Evolutionary conservation across 345 rosid genomes (phyloP), one percentile per base, ranked within the genome.

Genomic region (Citrus glauca): DNA sequence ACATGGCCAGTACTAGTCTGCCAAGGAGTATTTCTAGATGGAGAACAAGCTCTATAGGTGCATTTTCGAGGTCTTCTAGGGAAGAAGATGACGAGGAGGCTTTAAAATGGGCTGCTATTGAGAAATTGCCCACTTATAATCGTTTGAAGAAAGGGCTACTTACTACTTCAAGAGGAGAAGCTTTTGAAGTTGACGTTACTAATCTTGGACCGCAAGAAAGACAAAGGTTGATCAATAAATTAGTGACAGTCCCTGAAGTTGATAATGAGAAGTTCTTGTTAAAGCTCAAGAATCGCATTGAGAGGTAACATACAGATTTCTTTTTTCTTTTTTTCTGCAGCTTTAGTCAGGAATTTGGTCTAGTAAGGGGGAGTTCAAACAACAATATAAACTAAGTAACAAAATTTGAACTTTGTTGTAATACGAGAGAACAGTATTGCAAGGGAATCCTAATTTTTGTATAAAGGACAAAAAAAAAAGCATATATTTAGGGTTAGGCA

Each of bases 1-100:
- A 56, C 60, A 56, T 17, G n/a, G 62, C 62, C 11, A 57, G 11
- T 7, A 57, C 8, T 22, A n/a, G 62, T 22, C 24, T 57, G 10
- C 14, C 1, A 0, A 40, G 70, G 9, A 66, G 70, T 35, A 4
- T 3, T 66, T 66, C 48, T 22, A 19, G n/a, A n/a, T 35, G 83
- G 87, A 85, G 87, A 78, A 82, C 78, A 80, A 81, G 59, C 27
- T 79, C 83, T 13, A 48, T 22, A 13, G 92, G 89, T 17, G 86
- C 74, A 3, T 93, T 91, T 77, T 89, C 94, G 13, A 81, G 80
- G 65, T 93, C 97, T 5, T 84, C 86, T 0, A 38, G 92, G 63
- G 90, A 89, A 19, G 97, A 88, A 77, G 88, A 93, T 61, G 97
- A 91, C 16, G 92, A 89, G 38, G 90, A 86, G 37, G 90, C 89